Conservation (phyloP, 768 basidiomycete species). For the Austroboletus eburneus region DNA sequence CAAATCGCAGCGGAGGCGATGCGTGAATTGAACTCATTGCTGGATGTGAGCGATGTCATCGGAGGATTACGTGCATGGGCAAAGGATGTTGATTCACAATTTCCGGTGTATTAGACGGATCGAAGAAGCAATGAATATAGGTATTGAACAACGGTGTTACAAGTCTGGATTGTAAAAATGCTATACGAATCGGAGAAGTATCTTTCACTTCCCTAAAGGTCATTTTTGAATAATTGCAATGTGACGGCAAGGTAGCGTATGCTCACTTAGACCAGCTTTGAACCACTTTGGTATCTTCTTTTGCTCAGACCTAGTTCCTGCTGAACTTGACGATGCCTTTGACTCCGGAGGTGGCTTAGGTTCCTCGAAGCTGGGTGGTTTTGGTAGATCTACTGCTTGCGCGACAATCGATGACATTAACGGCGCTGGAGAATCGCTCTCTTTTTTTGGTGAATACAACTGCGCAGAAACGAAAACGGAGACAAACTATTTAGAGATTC, state of each 20-base stretch:
- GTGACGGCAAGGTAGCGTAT: background rate
- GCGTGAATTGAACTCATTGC: constrained; percentile 18
- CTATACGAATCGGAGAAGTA: constrained; percentile 33
- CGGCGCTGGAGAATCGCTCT: constrained; percentile 56
- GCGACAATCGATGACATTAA: constrained; percentile 52
- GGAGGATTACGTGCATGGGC: constrained; percentile 86
- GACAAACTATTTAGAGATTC: constrained; percentile 60
- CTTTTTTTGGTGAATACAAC: constrained; percentile 33
- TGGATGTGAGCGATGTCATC: constrained; percentile 60
- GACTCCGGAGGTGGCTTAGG: constrained; percentile 5
- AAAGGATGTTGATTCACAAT: constrained; percentile 61
- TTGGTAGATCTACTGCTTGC: constrained; percentile 63
- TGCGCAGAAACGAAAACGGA: background rate
- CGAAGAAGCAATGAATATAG: too few relatives aligned
- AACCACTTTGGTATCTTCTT: constrained; percentile 80
- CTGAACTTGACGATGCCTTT: background rate
- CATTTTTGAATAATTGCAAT: background rate
- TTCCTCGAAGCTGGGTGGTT: constrained; percentile 41
- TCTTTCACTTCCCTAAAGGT: constrained; percentile 26
- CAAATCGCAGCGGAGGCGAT: constrained; percentile 69
- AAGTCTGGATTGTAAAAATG: background rate
- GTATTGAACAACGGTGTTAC: too few relatives aligned
- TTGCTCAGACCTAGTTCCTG: constrained; percentile 24
- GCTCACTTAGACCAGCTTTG: constrained; percentile 60
- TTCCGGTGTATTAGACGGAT: constrained; percentile 74